Conservation (phyloP, 2,329 filamentous ascomycete genomes). For the Neofusicoccum sp. region DNA sequence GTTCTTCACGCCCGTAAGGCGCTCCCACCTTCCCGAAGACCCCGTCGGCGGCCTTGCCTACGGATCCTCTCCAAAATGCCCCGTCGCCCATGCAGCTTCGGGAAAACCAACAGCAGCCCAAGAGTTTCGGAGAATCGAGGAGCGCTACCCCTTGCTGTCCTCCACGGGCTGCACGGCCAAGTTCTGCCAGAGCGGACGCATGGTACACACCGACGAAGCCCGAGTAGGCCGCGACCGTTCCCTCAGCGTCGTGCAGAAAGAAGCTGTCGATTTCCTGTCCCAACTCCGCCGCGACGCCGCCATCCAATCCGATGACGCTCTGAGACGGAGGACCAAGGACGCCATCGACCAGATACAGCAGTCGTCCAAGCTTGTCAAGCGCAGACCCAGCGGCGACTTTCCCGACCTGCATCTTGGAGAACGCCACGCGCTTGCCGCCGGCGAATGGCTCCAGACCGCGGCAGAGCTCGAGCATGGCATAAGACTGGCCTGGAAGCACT, state of each 20-base stretch:
- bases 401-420: background rate
- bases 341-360: constrained; percentile 18
- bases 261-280: constrained; percentile 23
- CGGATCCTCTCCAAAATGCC: background rate
- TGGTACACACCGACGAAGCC: constrained; percentile 24
- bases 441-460: constrained; percentile 22
- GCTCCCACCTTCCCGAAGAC: background rate
- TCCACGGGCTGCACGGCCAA: constrained; percentile 25
- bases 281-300: constrained; percentile 22
- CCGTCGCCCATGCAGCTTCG: background rate
- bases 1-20: background rate
- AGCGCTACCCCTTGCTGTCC: constrained; percentile 19
- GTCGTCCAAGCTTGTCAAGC: constrained; percentile 3
- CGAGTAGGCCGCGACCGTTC: constrained; percentile 24
- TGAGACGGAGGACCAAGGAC: constrained; percentile 12
- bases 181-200: constrained; percentile 27
- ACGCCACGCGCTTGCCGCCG: background rate
- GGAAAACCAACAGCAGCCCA: background rate
- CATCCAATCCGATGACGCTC: constrained; percentile 20
- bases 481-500: constrained; percentile 27
- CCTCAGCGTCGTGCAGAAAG: constrained; percentile 21
- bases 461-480: constrained; percentile 22
- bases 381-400: background rate
- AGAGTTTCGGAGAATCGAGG: constrained; percentile 18
- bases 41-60: background rate